Percentiles rank a stretch among this genome's conserved stretches.
phyloP scores from a whole-genome alignment of 139 green algal genomes.

The Trebouxia sp. region DNA sequence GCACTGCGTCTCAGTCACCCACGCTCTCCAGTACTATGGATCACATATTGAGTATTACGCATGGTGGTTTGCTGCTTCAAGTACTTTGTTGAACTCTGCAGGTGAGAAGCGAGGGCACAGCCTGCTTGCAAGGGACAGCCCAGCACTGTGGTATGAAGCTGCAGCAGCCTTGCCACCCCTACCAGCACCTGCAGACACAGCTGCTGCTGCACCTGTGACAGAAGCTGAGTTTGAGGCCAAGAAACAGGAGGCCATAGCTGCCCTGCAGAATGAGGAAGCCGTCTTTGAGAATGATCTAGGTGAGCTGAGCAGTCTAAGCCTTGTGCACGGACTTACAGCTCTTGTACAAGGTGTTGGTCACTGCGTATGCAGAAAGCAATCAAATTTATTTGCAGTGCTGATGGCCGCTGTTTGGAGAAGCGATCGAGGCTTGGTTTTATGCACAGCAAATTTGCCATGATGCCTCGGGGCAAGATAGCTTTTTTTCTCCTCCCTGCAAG shows the following conservation, averaged over 20 bases:
- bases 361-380: not conserved
- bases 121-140: slow-evolving; percentile 60
- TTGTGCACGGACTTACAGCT: not conserved
- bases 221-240: slow-evolving; percentile 43
- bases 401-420: not conserved
- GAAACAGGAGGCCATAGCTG: slow-evolving; percentile 36
- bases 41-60: not conserved
- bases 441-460: not conserved
- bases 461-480: not conserved
- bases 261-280: slow-evolving; percentile 55
- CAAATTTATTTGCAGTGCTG: not conserved
- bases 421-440: not conserved
- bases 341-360: not conserved
- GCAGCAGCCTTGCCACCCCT: slow-evolving; percentile 48
- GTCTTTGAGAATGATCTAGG: slow-evolving; percentile 64
- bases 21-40: not conserved
- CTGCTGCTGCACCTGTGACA: slow-evolving; percentile 30
- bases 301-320: not conserved
- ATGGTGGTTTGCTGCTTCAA: not conserved
- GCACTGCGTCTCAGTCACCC: not conserved
- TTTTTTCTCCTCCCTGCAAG: not conserved
- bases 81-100: not conserved
- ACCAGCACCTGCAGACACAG: not conserved
- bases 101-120: slow-evolving; percentile 47
- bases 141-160: slow-evolving; percentile 68